Percentiles rank a stretch among this genome's conserved stretches.
These are phyloP conservation scores for Prunus salicina DNA, from an alignment of 306 rosid species.

Conservation along the genomic window DNA sequence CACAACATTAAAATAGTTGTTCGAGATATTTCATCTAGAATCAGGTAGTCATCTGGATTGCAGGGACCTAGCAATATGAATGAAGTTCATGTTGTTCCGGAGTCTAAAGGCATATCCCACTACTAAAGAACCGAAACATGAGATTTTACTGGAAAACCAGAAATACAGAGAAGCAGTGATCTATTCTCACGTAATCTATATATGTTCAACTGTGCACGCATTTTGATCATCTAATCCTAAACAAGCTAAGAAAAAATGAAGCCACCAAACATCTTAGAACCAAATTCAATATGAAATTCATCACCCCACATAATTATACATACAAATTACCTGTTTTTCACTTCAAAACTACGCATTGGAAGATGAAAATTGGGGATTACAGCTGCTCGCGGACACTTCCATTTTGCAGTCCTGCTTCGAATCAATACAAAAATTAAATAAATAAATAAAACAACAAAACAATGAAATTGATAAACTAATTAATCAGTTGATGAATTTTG, in stretches of 20 bases:
- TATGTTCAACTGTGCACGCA: not conserved
- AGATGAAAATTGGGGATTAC: constrained; percentile 64
- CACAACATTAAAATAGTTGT: not conserved
- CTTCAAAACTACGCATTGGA: constrained; percentile 93
- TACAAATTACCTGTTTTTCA: constrained; percentile 62
- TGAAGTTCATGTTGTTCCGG: not conserved
- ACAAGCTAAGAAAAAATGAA: not conserved
- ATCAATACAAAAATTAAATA: not conserved
- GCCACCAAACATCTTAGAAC: not conserved
- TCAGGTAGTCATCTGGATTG: not conserved
- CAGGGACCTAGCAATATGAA: not conserved
- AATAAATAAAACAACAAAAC: not conserved
- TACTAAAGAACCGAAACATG: not conserved
- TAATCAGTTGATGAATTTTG: not conserved
- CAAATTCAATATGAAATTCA: constrained; percentile 5
- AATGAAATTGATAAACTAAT: not conserved
- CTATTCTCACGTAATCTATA: not conserved
- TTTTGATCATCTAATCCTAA: not conserved
- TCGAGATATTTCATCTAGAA: not conserved
- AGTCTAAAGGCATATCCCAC: not conserved
- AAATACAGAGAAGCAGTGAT: not conserved
- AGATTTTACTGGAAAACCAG: not conserved
- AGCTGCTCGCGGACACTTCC: constrained; percentile 69
- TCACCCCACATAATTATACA: constrained; percentile 5
- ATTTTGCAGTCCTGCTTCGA: constrained; percentile 48